These are phyloP conservation scores for Saraca asoca DNA, from an alignment of 331 rosid genomes.

Conservation along the genomic window DNA sequence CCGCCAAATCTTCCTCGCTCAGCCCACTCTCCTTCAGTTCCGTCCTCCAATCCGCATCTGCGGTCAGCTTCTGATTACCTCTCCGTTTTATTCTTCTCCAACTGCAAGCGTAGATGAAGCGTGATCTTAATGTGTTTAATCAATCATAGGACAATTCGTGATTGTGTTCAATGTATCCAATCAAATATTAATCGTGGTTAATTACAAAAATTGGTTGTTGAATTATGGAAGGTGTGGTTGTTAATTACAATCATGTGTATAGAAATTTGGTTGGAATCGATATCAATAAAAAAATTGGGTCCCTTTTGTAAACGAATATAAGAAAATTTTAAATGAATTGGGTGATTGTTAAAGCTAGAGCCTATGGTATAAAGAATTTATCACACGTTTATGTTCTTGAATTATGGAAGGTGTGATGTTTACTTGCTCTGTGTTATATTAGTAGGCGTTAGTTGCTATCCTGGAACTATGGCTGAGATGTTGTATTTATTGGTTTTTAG, in stretches of 20 bases:
- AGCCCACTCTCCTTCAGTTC: slow-evolving; percentile 76
- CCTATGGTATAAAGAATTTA: too few relatives aligned
- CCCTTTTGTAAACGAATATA: too few relatives aligned
- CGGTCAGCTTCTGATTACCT: slow-evolving; percentile 47
- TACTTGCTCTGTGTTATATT: not conserved
- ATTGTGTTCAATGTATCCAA: not conserved
- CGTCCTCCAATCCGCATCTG: slow-evolving; percentile 78
- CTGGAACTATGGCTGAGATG: not conserved
- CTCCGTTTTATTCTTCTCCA: not conserved
- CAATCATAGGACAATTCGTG: not conserved
- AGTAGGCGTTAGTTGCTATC: not conserved
- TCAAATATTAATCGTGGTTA: too few relatives aligned
- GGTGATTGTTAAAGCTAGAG: not conserved
- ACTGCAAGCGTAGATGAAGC: not conserved
- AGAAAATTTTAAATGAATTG: not conserved
- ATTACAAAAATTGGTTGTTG: too few relatives aligned
- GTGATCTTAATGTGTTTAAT: not conserved
- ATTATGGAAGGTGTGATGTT: not conserved
- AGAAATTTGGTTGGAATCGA: not conserved
- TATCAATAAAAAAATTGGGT: not conserved
- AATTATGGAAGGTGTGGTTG: too few relatives aligned
- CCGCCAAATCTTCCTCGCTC: slow-evolving; percentile 84
- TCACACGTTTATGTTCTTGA: not conserved
- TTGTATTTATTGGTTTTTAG: not conserved
- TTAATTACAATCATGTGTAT: too few relatives aligned